Conservation (phyloP, 768 basidiomycete species). For the Galerina sulciceps region DNA sequence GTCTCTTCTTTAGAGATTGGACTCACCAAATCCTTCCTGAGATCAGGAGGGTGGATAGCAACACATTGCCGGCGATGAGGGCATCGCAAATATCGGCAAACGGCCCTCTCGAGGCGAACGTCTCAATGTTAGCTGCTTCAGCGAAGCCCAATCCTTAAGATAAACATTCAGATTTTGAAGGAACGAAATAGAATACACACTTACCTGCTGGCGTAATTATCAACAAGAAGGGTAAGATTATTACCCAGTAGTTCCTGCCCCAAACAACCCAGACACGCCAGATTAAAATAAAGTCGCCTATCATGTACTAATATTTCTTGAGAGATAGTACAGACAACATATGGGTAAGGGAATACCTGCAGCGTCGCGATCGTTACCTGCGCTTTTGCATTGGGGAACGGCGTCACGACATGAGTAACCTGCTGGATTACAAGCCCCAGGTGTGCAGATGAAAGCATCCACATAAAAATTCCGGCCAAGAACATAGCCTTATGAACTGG, state of each 20-base stretch:
- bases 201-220: slow-evolving; percentile 1
- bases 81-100: background rate
- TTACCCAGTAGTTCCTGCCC: background rate
- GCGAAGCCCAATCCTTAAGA: no score
- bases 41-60: background rate
- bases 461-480: slow-evolving; percentile 3
- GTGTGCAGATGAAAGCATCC: slow-evolving; percentile 4
- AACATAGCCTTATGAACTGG: slow-evolving; percentile 1
- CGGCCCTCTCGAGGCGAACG: background rate
- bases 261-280: slow-evolving; percentile 6
- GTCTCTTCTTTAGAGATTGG: no score
- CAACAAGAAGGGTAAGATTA: background rate
- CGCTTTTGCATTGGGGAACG: slow-evolving; percentile 4
- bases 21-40: background rate
- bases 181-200: background rate
- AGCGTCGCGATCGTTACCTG: slow-evolving; percentile 4
- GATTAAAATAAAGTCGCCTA: slow-evolving; percentile 4
- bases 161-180: no score
- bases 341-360: background rate
- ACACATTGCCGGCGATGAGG: background rate
- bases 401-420: slow-evolving; percentile 5
- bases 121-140: background rate
- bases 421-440: slow-evolving; percentile 9
- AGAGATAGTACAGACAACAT: no score
- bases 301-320: background rate